Percentiles rank a stretch among this genome's conserved stretches.
Evolutionary conservation across 495 filamentous ascomycete genomes (phyloP).

Genomic region (Daldinia loculata): DNA sequence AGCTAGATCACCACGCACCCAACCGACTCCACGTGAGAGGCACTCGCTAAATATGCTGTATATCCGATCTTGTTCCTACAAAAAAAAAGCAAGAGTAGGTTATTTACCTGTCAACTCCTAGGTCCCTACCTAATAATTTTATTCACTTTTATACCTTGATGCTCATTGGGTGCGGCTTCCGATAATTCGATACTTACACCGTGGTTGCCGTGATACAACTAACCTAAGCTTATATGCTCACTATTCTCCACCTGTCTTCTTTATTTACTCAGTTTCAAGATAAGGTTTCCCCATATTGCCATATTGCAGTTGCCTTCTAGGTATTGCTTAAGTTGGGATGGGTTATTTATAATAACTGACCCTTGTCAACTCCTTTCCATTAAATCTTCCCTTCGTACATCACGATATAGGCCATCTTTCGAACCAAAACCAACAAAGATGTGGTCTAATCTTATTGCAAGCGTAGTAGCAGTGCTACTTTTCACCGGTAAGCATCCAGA

Average conservation of each 20-base stretch:
- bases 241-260: not conserved
- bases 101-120: not conserved
- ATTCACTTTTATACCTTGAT: not conserved
- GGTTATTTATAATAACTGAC: not conserved
- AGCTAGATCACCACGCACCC: too few relatives aligned
- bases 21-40: too few relatives aligned
- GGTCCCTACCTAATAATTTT: not conserved
- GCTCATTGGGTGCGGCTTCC: not conserved
- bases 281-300: too few relatives aligned
- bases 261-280: not conserved
- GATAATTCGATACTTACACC: not conserved
- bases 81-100: not conserved
- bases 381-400: not conserved
- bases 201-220: not conserved
- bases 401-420: not conserved
- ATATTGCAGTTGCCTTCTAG: not conserved
- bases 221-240: not conserved
- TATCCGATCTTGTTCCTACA: too few relatives aligned
- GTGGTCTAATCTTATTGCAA: not conserved
- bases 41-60: too few relatives aligned
- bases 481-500: slow-evolving; percentile 10
- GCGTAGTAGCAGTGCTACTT: not conserved
- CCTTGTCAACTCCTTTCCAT: not conserved
- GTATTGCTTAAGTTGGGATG: too few relatives aligned
- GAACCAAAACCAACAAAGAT: not conserved